Evolutionary conservation across 2,329 filamentous ascomycete genomes (phyloP).

Genomic region (Pseudogymnoascus sp.): DNA sequence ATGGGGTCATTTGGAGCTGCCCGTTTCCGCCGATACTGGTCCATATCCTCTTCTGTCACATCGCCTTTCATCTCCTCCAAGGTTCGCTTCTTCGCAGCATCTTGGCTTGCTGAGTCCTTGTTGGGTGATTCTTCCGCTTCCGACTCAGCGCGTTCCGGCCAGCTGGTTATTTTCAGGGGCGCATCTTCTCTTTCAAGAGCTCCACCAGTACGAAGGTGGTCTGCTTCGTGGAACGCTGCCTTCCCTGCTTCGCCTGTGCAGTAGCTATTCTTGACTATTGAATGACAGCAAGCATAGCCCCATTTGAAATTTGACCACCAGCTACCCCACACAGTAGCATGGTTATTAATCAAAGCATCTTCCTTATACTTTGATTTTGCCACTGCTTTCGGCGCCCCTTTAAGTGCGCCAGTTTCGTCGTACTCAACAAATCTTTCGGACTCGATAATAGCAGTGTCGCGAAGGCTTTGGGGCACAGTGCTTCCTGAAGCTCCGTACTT

Average conservation of each 20-base stretch:
- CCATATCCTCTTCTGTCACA: constrained; percentile 76
- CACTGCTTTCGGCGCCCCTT: constrained; percentile 69
- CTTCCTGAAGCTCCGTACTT: constrained; percentile 71
- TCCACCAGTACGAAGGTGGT: constrained; percentile 46
- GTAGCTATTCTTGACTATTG: constrained; percentile 90
- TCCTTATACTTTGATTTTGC: constrained; percentile 89
- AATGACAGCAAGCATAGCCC: constrained; percentile 95
- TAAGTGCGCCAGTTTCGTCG: constrained; percentile 81
- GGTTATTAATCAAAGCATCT: constrained; percentile 82
- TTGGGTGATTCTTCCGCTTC: constrained; percentile 17
- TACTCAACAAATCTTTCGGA: constrained; percentile 90
- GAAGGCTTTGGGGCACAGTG: constrained; percentile 53
- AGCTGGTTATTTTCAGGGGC: constrained; percentile 19
- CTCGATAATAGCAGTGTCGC: constrained; percentile 63
- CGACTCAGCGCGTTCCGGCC: constrained; percentile 12
- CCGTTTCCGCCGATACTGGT: constrained; percentile 72
- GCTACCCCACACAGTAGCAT: constrained; percentile 87
- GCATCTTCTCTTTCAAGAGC: constrained; percentile 29
- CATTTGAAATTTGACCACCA: constrained; percentile 96
- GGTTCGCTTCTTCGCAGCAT: constrained; percentile 58
- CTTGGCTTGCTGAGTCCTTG: constrained; percentile 19
- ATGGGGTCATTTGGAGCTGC: constrained; percentile 75
- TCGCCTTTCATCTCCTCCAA: constrained; percentile 71
- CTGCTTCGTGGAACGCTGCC: constrained; percentile 68
- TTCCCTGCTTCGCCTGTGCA: constrained; percentile 90